Conservation (phyloP, 208 protist genomes). For the Trypanosoma congolense region DNA sequence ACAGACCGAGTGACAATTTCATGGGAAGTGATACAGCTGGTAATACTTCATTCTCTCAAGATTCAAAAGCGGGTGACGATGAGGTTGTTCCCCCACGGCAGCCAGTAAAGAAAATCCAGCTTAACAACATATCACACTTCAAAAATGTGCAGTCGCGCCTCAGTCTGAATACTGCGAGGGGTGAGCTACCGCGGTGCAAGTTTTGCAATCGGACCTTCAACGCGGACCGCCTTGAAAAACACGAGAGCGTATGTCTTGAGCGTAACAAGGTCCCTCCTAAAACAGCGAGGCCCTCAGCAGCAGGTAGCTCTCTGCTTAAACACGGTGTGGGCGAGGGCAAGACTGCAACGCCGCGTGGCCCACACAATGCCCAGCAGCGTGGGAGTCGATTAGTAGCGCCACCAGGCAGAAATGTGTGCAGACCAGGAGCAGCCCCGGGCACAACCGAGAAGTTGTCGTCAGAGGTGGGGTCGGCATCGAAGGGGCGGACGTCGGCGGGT, state of each 20-base stretch:
- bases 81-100: conserved; percentile 1
- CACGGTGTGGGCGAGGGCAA: background rate
- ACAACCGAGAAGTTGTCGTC: background rate
- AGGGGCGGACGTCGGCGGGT: background rate
- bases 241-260: conserved; percentile 77
- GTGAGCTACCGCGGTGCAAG: conserved; percentile 40
- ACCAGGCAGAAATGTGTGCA: background rate
- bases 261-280: conserved; percentile 34
- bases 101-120: conserved; percentile 38
- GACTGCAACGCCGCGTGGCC: background rate
- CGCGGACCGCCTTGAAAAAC: conserved; percentile 66
- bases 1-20: background rate
- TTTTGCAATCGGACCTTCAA: conserved; percentile 79
- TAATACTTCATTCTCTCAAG: background rate
- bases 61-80: conserved; percentile 4
- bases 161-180: conserved; percentile 31
- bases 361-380: background rate
- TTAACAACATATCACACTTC: conserved; percentile 81
- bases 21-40: background rate
- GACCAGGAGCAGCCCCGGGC: background rate
- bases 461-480: background rate
- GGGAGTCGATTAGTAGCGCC: background rate
- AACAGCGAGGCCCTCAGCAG: background rate
- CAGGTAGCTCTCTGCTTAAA: background rate
- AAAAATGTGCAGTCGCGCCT: conserved; percentile 72